Evolutionary conservation across 805 yeast species (phyloP), one percentile per base, ranked within the genome.

Genomic region (Yamadazyma philogaea): DNA sequence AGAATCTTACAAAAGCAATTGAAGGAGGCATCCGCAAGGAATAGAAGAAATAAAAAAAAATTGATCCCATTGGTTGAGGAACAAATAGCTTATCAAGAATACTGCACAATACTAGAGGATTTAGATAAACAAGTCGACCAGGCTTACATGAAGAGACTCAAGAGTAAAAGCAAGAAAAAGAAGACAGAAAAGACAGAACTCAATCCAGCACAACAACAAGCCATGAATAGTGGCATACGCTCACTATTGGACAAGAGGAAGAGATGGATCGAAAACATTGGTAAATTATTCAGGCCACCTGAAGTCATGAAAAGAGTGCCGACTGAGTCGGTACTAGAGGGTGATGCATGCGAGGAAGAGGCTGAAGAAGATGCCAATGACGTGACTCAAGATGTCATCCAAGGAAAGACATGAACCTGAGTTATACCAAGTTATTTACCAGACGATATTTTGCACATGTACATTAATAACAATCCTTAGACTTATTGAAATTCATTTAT

Each of bases 101-200:
- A 87, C 61, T 72, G 82, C 45, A 84, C 91, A 10, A 90, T 93
- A 40, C 64, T 89, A 45, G 98, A 93, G 44, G 98, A 93, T 58
- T 71, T 93, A 51, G 97, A 93, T 61, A 93, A 91, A 60, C 99
- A 93, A 64, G 90, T 93, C 28, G 99, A 93, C 59, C 97, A 87
- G 61, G 90, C 95, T 16, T 93, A 90, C 59, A 67, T 85, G 49
- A 85, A 89, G 61, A 72, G 97, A 46, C 75, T 85, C 43, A 80
- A 89, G 53, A 87, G 81, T 6, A 82, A 88, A 43, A 84, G 76
- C 55, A 79, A 78, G 57, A 71, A 78, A 51, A 80, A 80, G 64
- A 82, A 81, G 64, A 68, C 64, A 24, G 54, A 55, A 4, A 52
- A 53, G 17, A 46, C 39, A 1, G 59, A 54, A 20, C 46, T 53